Conservation (phyloP, 768 basidiomycete species). For the Omphalotus guepiniiformis region DNA sequence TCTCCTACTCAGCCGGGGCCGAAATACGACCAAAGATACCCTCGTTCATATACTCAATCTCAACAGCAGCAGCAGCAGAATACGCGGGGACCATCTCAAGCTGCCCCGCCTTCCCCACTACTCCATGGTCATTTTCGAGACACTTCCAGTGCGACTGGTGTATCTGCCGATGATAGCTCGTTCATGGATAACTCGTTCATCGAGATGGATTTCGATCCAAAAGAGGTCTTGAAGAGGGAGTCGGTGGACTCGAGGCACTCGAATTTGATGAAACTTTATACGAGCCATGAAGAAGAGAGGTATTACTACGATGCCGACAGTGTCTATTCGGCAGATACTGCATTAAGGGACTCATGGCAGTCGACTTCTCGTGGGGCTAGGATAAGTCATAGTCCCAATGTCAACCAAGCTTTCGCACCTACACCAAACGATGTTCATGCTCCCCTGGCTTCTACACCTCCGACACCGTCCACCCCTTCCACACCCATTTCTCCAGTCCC, state of each 20-base stretch:
- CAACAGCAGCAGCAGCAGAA: constrained; percentile 10
- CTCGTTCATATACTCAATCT: not conserved
- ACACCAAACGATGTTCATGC: no score
- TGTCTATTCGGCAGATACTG: constrained; percentile 35
- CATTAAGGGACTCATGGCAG: constrained; percentile 38
- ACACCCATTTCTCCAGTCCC: constrained; percentile 33
- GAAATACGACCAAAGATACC: not conserved
- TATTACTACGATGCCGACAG: constrained; percentile 38
- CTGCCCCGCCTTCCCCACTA: constrained; percentile 39
- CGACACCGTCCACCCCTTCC: constrained; percentile 5
- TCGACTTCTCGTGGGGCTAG: constrained; percentile 17
- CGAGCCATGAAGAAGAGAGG: constrained; percentile 29
- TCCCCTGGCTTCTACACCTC: no score
- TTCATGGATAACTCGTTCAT: constrained; percentile 17
- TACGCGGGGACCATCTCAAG: constrained; percentile 5
- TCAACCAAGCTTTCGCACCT: no score
- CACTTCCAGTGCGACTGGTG: constrained; percentile 34
- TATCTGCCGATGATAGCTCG: constrained; percentile 20
- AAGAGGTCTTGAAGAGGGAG: constrained; percentile 5
- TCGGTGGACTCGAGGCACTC: constrained; percentile 2
- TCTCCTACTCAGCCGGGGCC: constrained; percentile 9
- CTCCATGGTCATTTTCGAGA: constrained; percentile 44
- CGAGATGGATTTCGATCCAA: constrained; percentile 9
- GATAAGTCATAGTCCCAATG: constrained; percentile 7
- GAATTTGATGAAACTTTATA: constrained; percentile 5